Percentiles rank a stretch among this genome's conserved stretches.
These are phyloP conservation scores for Rhodotorula sp. DNA, from an alignment of 1,284 basidiomycete species.

Conservation along the genomic window DNA sequence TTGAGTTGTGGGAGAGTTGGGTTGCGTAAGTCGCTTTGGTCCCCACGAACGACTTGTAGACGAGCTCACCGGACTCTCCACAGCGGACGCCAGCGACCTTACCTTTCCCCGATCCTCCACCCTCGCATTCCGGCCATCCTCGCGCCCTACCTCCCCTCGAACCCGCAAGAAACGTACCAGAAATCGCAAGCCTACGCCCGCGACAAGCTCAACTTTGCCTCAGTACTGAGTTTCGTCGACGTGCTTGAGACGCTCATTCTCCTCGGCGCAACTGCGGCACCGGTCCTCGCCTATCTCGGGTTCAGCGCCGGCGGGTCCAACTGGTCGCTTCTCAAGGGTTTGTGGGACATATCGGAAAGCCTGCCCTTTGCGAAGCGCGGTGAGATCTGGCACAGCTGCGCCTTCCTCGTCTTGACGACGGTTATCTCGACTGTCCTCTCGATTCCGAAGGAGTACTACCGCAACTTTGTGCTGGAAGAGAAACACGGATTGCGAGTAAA, in stretches of 20 bases:
- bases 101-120: slow-evolving; percentile 19
- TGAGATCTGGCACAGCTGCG: slow-evolving; percentile 78
- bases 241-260: slow-evolving; percentile 71
- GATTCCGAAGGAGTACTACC: slow-evolving; percentile 74
- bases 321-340: slow-evolving; percentile 36
- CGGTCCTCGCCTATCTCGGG: slow-evolving; percentile 56
- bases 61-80: too few species aligned
- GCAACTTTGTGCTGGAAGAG: slow-evolving; percentile 91
- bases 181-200: slow-evolving; percentile 89
- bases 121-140: slow-evolving; percentile 35
- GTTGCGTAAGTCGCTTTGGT: slow-evolving; percentile 18
- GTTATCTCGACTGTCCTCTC: slow-evolving; percentile 59
- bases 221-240: slow-evolving; percentile 70
- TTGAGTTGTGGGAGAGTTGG: slow-evolving; percentile 25
- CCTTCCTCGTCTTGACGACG: slow-evolving; percentile 69
- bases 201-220: slow-evolving; percentile 84
- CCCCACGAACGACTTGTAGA: too few species aligned
- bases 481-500: slow-evolving; percentile 79
- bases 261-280: slow-evolving; percentile 27
- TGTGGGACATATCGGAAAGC: slow-evolving; percentile 27
- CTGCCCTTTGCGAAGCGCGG: slow-evolving; percentile 1
- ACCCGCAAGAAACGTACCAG: slow-evolving; percentile 25
- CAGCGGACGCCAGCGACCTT: slow-evolving; percentile 35
- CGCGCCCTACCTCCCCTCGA: slow-evolving; percentile 36
- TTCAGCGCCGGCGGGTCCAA: slow-evolving; percentile 58